Conservation (phyloP, 306 rosid species). For the cucumber (Cucumis sativus) region Cucumber_9930_V3 NC_026660.2:14833501-14834000, state of each 20-base stretch:
- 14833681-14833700: not conserved
- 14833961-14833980: conserved; percentile 59
- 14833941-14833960: conserved; percentile 64
- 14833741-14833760: not conserved
- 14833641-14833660: not conserved
- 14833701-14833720: not conserved
- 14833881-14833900: conserved; percentile 45
- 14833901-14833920: conserved; percentile 40
- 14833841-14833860: conserved; percentile 33
- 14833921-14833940: conserved; percentile 65
- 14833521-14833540: not conserved
- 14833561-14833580: not conserved
- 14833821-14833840: not conserved
- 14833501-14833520: not conserved
- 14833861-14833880: conserved; percentile 35
- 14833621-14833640: not conserved
- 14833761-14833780: not conserved
- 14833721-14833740: not conserved
- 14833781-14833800: not conserved
- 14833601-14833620: not conserved
- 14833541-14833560: not conserved
- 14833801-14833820: not conserved
- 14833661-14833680: not conserved
- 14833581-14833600: not conserved
- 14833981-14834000: conserved; percentile 79